Evolutionary conservation across 352 stramenopile genomes (phyloP).

Genomic region (Phytophthora syringae): DNA sequence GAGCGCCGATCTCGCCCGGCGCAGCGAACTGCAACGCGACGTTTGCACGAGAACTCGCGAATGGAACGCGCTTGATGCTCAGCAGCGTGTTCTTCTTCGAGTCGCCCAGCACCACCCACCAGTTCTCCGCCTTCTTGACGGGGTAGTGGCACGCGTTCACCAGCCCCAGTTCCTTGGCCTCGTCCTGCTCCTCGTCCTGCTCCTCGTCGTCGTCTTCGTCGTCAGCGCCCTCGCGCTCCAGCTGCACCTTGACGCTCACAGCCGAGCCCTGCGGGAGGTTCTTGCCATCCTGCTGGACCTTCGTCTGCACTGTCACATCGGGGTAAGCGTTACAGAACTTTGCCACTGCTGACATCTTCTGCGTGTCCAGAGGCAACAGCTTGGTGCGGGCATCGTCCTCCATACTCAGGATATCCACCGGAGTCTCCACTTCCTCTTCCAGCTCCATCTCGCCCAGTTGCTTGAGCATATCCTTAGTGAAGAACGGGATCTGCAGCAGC

Average conservation of each 20-base stretch:
- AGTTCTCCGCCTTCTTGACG: constrained; percentile 96
- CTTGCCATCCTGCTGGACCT: constrained; percentile 91
- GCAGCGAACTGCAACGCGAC: constrained; percentile 97
- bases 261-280: constrained; percentile 91
- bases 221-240: constrained; percentile 95
- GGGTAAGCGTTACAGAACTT: constrained; percentile 99
- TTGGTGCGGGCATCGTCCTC: constrained; percentile 93
- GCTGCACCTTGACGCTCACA: constrained; percentile 87
- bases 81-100: constrained; percentile 95
- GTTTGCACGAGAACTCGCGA: constrained; percentile 74
- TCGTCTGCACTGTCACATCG: constrained; percentile 96
- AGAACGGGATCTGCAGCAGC: constrained; percentile 97
- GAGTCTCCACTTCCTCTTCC: constrained; percentile 80
- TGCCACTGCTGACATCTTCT: constrained; percentile 97
- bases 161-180: constrained; percentile 59
- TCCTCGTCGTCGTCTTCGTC: constrained; percentile 95
- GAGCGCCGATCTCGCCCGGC: constrained; percentile 93
- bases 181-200: constrained; percentile 68
- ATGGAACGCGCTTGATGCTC: constrained; percentile 97
- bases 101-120: constrained; percentile 99
- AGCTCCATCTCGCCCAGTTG: constrained; percentile 63
- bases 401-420: constrained; percentile 90
- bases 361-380: constrained; percentile 84
- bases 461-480: constrained; percentile 91
- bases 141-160: constrained; percentile 83